Conservation (phyloP, 164 flowering plant genomes). For the Annona squamosa region DNA sequence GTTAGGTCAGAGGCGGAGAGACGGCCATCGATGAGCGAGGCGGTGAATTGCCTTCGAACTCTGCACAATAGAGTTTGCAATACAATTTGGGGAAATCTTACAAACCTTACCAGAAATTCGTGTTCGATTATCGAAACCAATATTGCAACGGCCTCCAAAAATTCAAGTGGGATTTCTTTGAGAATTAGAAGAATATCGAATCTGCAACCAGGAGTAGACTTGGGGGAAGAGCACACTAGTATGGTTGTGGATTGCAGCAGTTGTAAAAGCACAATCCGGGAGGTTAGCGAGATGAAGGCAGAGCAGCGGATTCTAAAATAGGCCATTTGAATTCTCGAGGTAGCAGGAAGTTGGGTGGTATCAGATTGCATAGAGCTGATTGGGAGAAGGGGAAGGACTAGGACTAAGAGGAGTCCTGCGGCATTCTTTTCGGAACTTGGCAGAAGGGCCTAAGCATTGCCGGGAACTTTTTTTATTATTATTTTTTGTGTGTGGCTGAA, state of each 20-base stretch:
- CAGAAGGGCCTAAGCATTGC: too few species aligned
- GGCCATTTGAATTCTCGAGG: neutral
- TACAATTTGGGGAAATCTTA: constrained; percentile 54
- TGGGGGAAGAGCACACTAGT: neutral
- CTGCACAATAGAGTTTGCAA: constrained; percentile 49
- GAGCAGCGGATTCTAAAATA: neutral
- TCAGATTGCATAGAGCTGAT: too few species aligned
- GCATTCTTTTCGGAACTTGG: too few species aligned
- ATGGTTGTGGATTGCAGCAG: neutral
- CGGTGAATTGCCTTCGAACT: constrained; percentile 49
- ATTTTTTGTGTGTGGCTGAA: too few species aligned
- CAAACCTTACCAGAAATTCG: neutral
- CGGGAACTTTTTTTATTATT: too few species aligned
- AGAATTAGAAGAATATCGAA: neutral
- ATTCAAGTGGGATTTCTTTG: neutral
- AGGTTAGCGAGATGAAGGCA: neutral
- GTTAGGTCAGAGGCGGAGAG: constrained; percentile 77
- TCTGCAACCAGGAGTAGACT: neutral
- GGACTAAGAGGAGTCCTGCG: too few species aligned
- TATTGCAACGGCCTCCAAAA: neutral
- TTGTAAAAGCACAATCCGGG: neutral
- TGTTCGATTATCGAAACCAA: neutral
- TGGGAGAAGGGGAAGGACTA: too few species aligned
- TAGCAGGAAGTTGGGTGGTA: neutral
- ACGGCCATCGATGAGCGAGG: constrained; percentile 72